Percentiles rank a stretch among this genome's conserved stretches.
Evolutionary conservation across 2,329 filamentous ascomycete species (phyloP).

Genomic region (Xylariaceae sp.): DNA sequence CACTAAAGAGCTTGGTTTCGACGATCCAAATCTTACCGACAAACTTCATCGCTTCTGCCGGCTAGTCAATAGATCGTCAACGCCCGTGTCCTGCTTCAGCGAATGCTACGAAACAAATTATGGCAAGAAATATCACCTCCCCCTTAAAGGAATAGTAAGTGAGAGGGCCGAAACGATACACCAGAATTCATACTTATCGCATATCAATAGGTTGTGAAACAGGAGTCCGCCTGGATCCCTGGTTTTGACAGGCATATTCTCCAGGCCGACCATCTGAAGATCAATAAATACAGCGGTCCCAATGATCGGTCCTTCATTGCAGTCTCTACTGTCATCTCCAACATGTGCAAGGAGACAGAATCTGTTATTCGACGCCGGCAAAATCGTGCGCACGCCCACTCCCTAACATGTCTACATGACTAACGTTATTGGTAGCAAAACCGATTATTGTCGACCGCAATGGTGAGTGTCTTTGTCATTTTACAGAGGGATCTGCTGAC

Average conservation of each 20-base stretch:
- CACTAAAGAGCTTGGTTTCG: conserved; percentile 2
- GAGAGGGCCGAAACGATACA: neutral
- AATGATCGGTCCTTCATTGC: conserved; percentile 4
- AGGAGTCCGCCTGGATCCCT: conserved; percentile 6
- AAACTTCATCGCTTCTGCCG: conserved; percentile 5
- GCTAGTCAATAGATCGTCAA: conserved; percentile 3
- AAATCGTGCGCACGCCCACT: neutral
- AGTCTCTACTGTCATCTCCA: conserved; percentile 1
- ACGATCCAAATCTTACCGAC: conserved; percentile 2
- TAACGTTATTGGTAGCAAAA: neutral
- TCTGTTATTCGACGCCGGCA: neutral
- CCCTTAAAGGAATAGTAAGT: neutral
- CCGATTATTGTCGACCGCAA: neutral
- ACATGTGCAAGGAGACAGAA: conserved; percentile 2
- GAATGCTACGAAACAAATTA: conserved; percentile 8
- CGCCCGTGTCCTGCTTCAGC: conserved; percentile 5
- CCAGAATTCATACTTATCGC: neutral
- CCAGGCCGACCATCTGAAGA: conserved; percentile 6
- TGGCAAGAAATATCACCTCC: conserved; percentile 3
- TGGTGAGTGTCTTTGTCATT: neutral
- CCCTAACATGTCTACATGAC: neutral
- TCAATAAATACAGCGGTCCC: conserved; percentile 7
- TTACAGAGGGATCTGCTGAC: neutral
- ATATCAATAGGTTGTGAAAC: conserved; percentile 4
- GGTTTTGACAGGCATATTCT: neutral